Evolutionary conservation across 768 basidiomycete genomes (phyloP).

Genomic region (Hericium rajendrae): DNA sequence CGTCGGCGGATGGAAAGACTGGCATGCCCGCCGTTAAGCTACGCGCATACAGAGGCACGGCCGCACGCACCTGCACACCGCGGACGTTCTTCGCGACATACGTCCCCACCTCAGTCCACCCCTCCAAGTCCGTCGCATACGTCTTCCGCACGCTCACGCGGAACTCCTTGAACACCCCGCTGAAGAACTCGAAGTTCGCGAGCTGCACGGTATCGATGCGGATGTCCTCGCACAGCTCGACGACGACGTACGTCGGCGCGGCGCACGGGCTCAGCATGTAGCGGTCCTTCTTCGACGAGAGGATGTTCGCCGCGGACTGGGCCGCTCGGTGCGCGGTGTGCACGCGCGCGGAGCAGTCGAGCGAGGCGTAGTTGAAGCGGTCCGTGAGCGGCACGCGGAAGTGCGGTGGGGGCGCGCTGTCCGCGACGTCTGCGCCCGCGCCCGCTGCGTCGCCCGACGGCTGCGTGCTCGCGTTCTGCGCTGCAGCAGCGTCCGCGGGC

Average conservation of each 20-base stretch:
- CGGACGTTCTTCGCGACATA: slow-evolving; percentile 84
- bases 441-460: not conserved
- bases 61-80: slow-evolving; percentile 69
- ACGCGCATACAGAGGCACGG: not conserved
- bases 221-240: slow-evolving; percentile 97
- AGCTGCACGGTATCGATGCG: slow-evolving; percentile 93
- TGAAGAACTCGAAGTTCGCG: slow-evolving; percentile 97
- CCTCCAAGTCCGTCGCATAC: slow-evolving; percentile 26
- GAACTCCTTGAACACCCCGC: slow-evolving; percentile 91
- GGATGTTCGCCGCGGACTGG: slow-evolving; percentile 74
- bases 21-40: not conserved
- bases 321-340: slow-evolving; percentile 75
- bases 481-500: not conserved
- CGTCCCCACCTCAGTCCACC: slow-evolving; percentile 62
- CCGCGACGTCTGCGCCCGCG: slow-evolving; percentile 10
- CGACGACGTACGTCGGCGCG: slow-evolving; percentile 61
- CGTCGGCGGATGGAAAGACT: slow-evolving; percentile 73
- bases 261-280: slow-evolving; percentile 96
- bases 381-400: slow-evolving; percentile 71
- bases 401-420: slow-evolving; percentile 29
- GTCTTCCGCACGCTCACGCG: slow-evolving; percentile 60
- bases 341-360: slow-evolving; percentile 90
- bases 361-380: slow-evolving; percentile 89
- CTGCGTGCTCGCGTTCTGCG: not conserved
- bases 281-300: slow-evolving; percentile 82